These are phyloP conservation scores for Acaromyces ingoldii DNA, from an alignment of 1,284 basidiomycete genomes.

Conservation along the genomic window DNA sequence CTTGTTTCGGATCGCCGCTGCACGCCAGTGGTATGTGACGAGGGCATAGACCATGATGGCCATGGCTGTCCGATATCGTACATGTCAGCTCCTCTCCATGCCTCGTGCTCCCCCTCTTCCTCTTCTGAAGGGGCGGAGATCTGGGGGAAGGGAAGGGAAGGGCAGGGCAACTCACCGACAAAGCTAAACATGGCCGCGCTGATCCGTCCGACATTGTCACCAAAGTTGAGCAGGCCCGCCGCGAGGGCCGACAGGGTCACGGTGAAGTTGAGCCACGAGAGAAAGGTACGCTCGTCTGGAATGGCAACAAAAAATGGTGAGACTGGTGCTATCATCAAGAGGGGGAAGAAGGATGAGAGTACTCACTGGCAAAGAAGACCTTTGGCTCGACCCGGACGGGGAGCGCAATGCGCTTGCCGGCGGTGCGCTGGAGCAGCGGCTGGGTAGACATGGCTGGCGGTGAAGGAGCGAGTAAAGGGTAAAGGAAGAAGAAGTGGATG, in stretches of 20 bases:
- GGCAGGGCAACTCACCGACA: constrained; percentile 72
- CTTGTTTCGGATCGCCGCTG: constrained; percentile 81
- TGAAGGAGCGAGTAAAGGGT: too few species aligned
- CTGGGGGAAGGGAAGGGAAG: neutral
- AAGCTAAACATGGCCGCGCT: constrained; percentile 87
- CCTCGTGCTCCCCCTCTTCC: too few species aligned
- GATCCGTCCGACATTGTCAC: constrained; percentile 68
- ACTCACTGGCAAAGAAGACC: constrained; percentile 50
- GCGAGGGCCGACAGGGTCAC: constrained; percentile 50
- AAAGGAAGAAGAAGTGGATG: too few species aligned
- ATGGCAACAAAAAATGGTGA: neutral
- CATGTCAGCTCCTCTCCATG: too few species aligned
- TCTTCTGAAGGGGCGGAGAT: too few species aligned
- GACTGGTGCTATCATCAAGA: neutral
- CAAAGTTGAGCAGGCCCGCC: constrained; percentile 51
- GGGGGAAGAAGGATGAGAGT: neutral
- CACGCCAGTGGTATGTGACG: constrained; percentile 93
- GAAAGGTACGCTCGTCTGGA: constrained; percentile 23
- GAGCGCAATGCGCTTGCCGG: constrained; percentile 54
- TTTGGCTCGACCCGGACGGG: constrained; percentile 51
- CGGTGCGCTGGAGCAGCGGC: constrained; percentile 91
- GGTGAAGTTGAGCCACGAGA: constrained; percentile 52
- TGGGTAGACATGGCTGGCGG: constrained; percentile 92
- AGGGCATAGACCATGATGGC: constrained; percentile 94
- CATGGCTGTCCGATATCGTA: too few species aligned